Evolutionary conservation across 805 yeast genomes (phyloP).

Genomic region (Yarrowia deformans): DNA sequence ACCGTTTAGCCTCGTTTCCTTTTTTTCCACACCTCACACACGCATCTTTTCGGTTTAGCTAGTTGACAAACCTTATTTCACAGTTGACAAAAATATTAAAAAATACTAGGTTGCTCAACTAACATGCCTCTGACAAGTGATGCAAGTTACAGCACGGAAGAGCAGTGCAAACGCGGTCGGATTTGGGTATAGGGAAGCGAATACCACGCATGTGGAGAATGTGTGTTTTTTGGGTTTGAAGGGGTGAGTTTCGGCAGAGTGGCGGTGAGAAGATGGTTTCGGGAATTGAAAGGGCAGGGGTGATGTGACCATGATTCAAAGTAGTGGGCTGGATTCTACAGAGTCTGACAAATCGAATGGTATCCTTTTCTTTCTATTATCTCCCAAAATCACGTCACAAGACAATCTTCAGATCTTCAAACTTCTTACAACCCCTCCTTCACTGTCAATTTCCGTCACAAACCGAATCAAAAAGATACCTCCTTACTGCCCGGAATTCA

Average conservation of each 20-base stretch:
- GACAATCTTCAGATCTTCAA: too few species aligned
- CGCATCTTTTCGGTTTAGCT: background rate
- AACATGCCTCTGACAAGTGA: background rate
- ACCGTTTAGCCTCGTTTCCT: background rate
- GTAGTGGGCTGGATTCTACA: background rate
- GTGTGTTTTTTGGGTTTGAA: background rate
- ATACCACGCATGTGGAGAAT: slow-evolving; percentile 4
- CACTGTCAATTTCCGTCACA: background rate
- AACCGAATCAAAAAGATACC: background rate
- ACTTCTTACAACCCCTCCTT: too few species aligned
- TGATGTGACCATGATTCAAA: too few species aligned
- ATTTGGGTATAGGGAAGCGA: slow-evolving; percentile 11
- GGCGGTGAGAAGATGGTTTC: too few species aligned
- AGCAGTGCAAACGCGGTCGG: background rate
- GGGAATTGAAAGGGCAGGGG: too few species aligned
- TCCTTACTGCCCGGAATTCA: background rate
- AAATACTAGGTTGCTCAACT: background rate
- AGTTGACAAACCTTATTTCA: background rate
- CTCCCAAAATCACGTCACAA: too few species aligned
- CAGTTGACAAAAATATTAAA: too few species aligned
- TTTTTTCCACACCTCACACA: background rate
- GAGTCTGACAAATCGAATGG: background rate
- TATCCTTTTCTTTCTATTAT: too few species aligned
- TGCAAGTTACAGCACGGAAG: slow-evolving; percentile 4
- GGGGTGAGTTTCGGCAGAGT: background rate